These are phyloP conservation scores for Solanum piurae DNA, from an alignment of 257 asterid genomes.

Conservation along the genomic window DNA sequence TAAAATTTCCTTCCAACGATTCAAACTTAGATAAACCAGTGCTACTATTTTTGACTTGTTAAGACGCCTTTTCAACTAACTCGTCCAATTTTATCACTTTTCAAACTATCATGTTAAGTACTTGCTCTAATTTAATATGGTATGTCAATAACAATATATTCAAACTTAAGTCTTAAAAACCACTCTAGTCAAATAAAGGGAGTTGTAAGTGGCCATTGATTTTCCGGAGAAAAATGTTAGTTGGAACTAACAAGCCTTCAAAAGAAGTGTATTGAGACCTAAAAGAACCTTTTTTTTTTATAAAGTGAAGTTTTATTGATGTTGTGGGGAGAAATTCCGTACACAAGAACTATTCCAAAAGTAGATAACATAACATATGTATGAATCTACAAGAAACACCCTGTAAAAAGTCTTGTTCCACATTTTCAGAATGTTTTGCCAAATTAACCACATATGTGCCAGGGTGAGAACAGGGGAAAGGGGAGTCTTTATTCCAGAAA, in stretches of 20 bases:
- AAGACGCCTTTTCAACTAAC: not conserved
- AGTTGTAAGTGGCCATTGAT: not conserved
- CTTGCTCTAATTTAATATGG: not conserved
- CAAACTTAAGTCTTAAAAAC: not conserved
- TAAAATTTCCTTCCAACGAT: not conserved
- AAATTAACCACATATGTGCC: not conserved
- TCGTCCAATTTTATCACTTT: not conserved
- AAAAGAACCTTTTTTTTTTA: not conserved
- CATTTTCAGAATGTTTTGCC: not conserved
- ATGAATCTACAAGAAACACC: not conserved
- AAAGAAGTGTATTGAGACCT: not conserved
- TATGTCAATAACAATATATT: not conserved
- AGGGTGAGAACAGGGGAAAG: not conserved
- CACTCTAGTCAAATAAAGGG: not conserved
- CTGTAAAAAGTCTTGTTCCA: not conserved
- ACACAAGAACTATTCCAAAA: not conserved
- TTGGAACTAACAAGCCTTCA: not conserved
- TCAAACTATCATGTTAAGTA: not conserved
- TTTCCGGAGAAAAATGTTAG: not conserved
- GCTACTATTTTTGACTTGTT: not conserved
- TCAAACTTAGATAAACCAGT: not conserved
- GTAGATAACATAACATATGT: not conserved
- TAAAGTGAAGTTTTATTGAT: not conserved
- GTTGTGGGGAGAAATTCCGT: not conserved
- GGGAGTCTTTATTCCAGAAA: not conserved